phyloP scores from a whole-genome alignment of 192 early-diverging fungal species.

The Coemansia aciculifera region DNA sequence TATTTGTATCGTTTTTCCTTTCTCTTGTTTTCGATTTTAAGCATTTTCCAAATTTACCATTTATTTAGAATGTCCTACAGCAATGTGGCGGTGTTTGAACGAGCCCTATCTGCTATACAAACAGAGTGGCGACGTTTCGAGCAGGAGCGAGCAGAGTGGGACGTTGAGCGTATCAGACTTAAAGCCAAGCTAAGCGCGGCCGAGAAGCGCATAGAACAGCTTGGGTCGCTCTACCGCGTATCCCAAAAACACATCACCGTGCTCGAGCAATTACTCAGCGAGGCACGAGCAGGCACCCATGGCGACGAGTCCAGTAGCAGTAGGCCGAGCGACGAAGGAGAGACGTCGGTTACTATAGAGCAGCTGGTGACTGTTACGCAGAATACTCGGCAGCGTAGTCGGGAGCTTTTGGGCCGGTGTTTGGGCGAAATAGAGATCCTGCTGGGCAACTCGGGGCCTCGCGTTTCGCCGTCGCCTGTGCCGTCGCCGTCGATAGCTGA shows the following conservation, averaged over 20 bases:
- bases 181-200: conserved; percentile 36
- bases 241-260: conserved; percentile 37
- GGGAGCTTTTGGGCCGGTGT: conserved; percentile 30
- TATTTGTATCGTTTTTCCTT: background rate
- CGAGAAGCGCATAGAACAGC: conserved; percentile 46
- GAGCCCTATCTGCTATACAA: conserved; percentile 32
- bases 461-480: background rate
- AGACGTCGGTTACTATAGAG: background rate
- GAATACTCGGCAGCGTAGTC: conserved; percentile 21
- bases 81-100: conserved; percentile 24
- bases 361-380: conserved; percentile 22
- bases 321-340: background rate
- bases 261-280: conserved; percentile 25
- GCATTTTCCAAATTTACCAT: background rate
- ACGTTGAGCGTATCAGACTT: conserved; percentile 44
- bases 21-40: background rate
- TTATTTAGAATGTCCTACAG: background rate
- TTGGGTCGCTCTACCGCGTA: conserved; percentile 17
- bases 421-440: conserved; percentile 39
- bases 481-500: background rate
- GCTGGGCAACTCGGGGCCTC: background rate
- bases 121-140: conserved; percentile 51
- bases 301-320: background rate
- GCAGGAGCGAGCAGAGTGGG: conserved; percentile 45
- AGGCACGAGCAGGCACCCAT: background rate